These are phyloP conservation scores for Trametes pubescens DNA, from an alignment of 1,284 basidiomycete species.

Conservation along the genomic window DNA sequence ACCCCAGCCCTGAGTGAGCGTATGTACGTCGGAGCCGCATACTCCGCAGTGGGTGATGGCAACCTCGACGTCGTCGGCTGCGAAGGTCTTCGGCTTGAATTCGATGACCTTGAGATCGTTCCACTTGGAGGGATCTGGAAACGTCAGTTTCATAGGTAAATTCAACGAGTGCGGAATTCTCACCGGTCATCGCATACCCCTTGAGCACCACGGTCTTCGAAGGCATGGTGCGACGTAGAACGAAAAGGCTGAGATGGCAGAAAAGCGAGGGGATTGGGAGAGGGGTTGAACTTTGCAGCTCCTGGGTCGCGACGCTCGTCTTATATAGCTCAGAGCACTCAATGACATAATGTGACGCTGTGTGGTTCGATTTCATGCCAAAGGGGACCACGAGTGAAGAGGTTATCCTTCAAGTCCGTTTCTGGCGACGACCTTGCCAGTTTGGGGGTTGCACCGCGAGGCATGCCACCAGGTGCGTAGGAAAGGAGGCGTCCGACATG, in stretches of 20 bases:
- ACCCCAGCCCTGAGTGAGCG: constrained; percentile 60
- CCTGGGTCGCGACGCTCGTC: not conserved
- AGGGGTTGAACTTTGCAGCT: not conserved
- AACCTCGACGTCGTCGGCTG: constrained; percentile 47
- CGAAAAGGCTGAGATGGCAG: not conserved
- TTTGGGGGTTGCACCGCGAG: not conserved
- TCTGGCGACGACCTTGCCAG: not conserved
- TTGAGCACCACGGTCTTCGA: constrained; percentile 29
- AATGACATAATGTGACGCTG: not conserved
- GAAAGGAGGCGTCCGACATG: too few relatives aligned
- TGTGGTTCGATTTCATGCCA: not conserved
- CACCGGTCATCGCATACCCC: constrained; percentile 35
- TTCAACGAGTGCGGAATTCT: not conserved
- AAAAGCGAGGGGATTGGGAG: not conserved
- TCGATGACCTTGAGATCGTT: constrained; percentile 51
- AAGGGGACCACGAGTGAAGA: not conserved
- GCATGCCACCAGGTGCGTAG: too few relatives aligned
- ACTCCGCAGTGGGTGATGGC: constrained; percentile 50
- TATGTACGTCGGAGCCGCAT: constrained; percentile 64
- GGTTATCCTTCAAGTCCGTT: not conserved
- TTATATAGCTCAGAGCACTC: not conserved
- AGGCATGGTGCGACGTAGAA: constrained; percentile 5
- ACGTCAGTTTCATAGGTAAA: not conserved
- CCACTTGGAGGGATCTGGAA: constrained; percentile 43
- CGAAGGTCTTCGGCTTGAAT: constrained; percentile 45